phyloP scores from a whole-genome alignment of 352 stramenopile genomes.

The Achlya hypogyna region DNA sequence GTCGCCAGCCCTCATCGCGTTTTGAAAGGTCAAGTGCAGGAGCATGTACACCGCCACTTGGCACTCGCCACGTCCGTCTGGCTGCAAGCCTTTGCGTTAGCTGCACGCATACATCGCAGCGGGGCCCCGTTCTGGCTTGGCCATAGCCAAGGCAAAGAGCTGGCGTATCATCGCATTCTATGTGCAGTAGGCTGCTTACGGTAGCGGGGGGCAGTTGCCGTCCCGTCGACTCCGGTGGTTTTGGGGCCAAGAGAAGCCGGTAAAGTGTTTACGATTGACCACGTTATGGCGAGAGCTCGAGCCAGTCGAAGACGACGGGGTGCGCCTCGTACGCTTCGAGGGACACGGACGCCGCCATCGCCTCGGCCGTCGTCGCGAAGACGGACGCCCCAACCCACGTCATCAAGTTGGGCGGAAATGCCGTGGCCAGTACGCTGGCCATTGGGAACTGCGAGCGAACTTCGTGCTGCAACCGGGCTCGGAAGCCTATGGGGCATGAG shows the following conservation, averaged over 20 bases:
- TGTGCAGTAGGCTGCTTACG: too few species aligned
- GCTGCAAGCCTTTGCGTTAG: too few species aligned
- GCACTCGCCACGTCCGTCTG: too few species aligned
- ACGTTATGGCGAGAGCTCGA: background rate
- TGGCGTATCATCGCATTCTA: too few species aligned
- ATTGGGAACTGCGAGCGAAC: constrained; percentile 27
- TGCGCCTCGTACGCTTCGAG: constrained; percentile 38
- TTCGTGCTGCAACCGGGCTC: constrained; percentile 39
- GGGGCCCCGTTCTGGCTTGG: too few species aligned
- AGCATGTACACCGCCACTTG: too few species aligned
- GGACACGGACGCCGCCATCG: constrained; percentile 35
- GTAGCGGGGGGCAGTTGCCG: too few species aligned
- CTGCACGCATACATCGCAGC: too few species aligned
- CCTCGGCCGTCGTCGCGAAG: constrained; percentile 54
- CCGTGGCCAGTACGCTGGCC: constrained; percentile 31
- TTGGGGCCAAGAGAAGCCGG: background rate
- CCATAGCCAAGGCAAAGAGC: too few species aligned
- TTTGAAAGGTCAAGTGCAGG: too few species aligned
- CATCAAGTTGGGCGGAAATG: constrained; percentile 67
- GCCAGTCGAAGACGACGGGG: constrained; percentile 9
- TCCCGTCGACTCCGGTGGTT: too few species aligned
- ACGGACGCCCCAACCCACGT: constrained; percentile 70
- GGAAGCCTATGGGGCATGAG: constrained; percentile 32
- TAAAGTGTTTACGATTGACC: background rate
- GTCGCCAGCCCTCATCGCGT: too few species aligned